Base-by-base conservation (phyloP, 176 grass and related monocot species). In the Oryza glumipatula region DNA sequence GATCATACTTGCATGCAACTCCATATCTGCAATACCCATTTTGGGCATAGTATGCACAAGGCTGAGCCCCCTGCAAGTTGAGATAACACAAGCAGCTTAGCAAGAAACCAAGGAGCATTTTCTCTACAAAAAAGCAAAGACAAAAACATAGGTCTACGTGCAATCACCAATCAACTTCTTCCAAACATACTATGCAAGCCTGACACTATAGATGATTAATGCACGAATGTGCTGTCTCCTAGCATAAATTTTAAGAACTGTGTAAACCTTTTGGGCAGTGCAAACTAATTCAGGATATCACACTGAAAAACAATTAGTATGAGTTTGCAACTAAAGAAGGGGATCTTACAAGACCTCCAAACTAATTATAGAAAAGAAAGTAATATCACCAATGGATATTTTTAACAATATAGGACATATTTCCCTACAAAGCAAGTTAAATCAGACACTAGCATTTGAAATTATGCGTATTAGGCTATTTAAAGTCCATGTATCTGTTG, bases 1-100 rank as follows among this genome's bases (percentile, higher is more conserved):
- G 90, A 86, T 95, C 93, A 81, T 90, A 95, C 73, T 92, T 95
- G 90, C 90, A 95, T 77, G 90, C 82, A 73, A 89, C 85, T 79
- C 93, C 93, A 76, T 92, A 95, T 92, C 86, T 95, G 86, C 93
- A 95, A 60, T 92, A 85, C 77, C 93, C 93, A 79, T 95, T 87
- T 82, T 92, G 90, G 33, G 93, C 85, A 92, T 88, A 95, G 76
- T 89, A 90, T 32, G 85, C 71, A 76, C 93, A 95, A 84, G 88
- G 88, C 68, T 90, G 93, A 90, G 88, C 86, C 68, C 90, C 93
- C 93, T 92, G 84, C 73, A 74, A 43, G 80, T 64, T 75, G 48
- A 89, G 79, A 86, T 61, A 66, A 60, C 30, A 86, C 6, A 90
- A 63, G 33, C 65, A 73, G 68, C 76, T 47, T 69, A 4, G 51